Evolutionary conservation across 352 stramenopile species (phyloP).

Genomic region (Globisporangium alternatum): DNA sequence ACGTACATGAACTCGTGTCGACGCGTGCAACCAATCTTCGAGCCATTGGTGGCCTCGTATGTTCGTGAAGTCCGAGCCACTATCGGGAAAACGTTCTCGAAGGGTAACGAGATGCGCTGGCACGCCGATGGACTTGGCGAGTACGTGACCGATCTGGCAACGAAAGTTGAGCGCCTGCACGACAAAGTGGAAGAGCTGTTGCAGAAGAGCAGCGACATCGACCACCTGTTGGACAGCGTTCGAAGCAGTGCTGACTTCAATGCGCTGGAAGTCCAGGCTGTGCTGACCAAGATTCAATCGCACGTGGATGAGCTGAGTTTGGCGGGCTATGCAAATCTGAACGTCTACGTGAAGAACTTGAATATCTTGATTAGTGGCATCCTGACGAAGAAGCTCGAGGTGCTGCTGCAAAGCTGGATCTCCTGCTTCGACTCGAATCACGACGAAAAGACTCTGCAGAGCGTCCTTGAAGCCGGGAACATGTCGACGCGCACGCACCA

Average conservation of each 20-base stretch:
- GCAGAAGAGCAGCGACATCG: slow-evolving; percentile 90
- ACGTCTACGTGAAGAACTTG: slow-evolving; percentile 90
- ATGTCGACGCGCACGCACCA: slow-evolving; percentile 76
- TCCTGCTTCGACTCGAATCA: slow-evolving; percentile 53
- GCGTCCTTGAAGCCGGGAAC: slow-evolving; percentile 38
- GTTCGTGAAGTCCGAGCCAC: slow-evolving; percentile 80
- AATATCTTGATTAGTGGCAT: slow-evolving; percentile 87
- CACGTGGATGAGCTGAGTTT: slow-evolving; percentile 94
- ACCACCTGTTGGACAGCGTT: slow-evolving; percentile 87
- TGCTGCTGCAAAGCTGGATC: slow-evolving; percentile 65
- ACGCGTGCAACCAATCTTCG: slow-evolving; percentile 83
- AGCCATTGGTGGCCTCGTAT: slow-evolving; percentile 67
- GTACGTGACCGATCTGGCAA: slow-evolving; percentile 86
- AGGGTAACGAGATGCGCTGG: slow-evolving; percentile 88
- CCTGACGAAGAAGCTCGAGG: slow-evolving; percentile 76
- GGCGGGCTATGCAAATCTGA: slow-evolving; percentile 92
- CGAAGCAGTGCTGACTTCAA: slow-evolving; percentile 57
- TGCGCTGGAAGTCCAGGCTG: slow-evolving; percentile 36
- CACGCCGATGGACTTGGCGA: slow-evolving; percentile 85
- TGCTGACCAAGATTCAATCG: slow-evolving; percentile 89
- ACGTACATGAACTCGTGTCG: slow-evolving; percentile 88
- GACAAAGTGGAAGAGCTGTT: slow-evolving; percentile 98
- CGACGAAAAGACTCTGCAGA: slow-evolving; percentile 60
- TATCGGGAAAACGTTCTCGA: slow-evolving; percentile 88
- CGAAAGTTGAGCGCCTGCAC: slow-evolving; percentile 95